A percentile compares a stretch with the other conserved stretches of the same genome.
phyloP scores from a whole-genome alignment of 176 grass and related monocot genomes.

The Melocanna baccifera region DNA sequence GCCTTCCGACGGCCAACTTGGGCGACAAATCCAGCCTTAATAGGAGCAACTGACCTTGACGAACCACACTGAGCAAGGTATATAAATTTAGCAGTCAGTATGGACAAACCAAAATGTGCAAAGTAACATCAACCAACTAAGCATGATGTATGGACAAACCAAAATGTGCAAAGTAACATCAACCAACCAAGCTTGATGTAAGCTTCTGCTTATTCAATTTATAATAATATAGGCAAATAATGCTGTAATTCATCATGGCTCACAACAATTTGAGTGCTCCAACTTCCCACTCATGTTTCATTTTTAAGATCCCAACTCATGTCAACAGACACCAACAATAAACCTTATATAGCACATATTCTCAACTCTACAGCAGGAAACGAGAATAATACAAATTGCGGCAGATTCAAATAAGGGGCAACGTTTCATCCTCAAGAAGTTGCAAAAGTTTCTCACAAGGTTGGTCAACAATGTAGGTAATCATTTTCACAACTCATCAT shows the following conservation, averaged over 20 bases:
- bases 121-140: not conserved
- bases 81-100: conserved; percentile 5
- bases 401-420: not conserved
- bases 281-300: not conserved
- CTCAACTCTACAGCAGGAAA: not conserved
- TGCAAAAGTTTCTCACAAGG: conserved; percentile 8
- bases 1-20: conserved; percentile 81
- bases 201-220: not conserved
- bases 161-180: not conserved
- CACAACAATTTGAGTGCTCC: not conserved
- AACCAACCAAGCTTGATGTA: not conserved
- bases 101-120: not conserved
- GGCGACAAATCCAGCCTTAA: conserved; percentile 94
- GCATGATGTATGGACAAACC: not conserved
- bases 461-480: conserved; percentile 26
- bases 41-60: conserved; percentile 83
- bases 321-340: not conserved
- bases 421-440: conserved; percentile 15
- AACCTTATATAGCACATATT: not conserved
- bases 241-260: not conserved
- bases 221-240: not conserved
- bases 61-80: conserved; percentile 77
- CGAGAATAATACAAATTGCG: not conserved
- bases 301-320: not conserved
- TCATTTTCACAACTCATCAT: conserved; percentile 30